Conservation (phyloP, 257 asterid species). For the Scutellaria minor region DNA sequence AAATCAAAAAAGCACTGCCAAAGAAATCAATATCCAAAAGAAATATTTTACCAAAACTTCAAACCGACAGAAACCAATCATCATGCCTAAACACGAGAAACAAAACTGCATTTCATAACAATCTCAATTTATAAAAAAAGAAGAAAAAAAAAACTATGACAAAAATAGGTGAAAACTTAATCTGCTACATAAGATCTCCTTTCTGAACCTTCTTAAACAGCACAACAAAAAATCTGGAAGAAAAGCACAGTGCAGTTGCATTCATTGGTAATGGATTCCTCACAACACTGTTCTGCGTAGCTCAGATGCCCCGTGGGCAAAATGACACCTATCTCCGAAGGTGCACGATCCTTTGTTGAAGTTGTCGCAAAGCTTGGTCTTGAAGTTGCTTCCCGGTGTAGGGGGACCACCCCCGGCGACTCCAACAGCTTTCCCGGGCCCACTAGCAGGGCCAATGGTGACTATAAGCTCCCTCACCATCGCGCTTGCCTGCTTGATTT, state of each 20-base stretch:
- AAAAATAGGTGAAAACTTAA: not conserved
- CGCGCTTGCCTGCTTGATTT: slow-evolving; percentile 65
- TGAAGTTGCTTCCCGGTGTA: slow-evolving; percentile 57
- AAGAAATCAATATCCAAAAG: too few relatives aligned
- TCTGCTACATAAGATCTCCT: not conserved
- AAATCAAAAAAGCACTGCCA: too few relatives aligned
- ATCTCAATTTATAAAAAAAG: not conserved
- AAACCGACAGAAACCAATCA: too few relatives aligned
- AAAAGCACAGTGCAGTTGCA: too few relatives aligned
- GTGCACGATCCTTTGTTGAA: slow-evolving; percentile 85
- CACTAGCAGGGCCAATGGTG: slow-evolving; percentile 48
- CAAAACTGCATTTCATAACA: slow-evolving; percentile 8
- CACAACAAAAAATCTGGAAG: too few relatives aligned
- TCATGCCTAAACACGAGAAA: not conserved
- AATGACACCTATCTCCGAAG: slow-evolving; percentile 89
- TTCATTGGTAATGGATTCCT: not conserved
- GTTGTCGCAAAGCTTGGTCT: slow-evolving; percentile 85
- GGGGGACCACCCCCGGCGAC: slow-evolving; percentile 46
- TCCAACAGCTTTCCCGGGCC: slow-evolving; percentile 35
- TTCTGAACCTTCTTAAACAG: not conserved
- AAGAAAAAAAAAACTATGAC: not conserved
- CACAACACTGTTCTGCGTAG: slow-evolving; percentile 57
- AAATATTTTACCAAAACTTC: too few relatives aligned
- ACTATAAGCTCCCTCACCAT: slow-evolving; percentile 78
- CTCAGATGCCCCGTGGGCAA: slow-evolving; percentile 89